A percentile compares a stretch with the other conserved stretches of the same genome.
Conservation (phyloP, 495 filamentous ascomycete species). For the Podospora pseudoanserina region DNA sequence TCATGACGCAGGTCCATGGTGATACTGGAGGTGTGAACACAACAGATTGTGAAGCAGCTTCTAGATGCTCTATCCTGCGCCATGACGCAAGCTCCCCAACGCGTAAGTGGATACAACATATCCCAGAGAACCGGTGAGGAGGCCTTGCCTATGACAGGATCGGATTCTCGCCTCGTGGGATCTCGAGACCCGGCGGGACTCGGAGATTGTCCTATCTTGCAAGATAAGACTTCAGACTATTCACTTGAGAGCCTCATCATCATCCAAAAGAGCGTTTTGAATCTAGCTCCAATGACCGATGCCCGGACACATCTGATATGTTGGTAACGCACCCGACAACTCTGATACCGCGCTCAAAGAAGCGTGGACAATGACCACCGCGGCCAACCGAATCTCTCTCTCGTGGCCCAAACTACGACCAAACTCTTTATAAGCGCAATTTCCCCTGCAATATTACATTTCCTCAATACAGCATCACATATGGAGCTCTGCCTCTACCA, state of each 20-base stretch:
- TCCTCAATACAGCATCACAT: background rate
- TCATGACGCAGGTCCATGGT: background rate
- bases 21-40: background rate
- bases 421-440: background rate
- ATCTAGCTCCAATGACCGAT: background rate
- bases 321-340: background rate
- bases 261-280: background rate
- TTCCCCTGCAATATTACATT: background rate
- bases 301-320: background rate
- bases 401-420: background rate
- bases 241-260: background rate
- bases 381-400: background rate
- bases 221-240: too few species aligned
- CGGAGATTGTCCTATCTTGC: too few species aligned
- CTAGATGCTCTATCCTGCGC: too few species aligned
- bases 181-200: too few species aligned
- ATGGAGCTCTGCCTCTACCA: background rate
- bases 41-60: background rate
- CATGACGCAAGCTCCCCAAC: too few species aligned
- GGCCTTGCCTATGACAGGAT: too few species aligned
- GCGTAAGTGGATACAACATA: too few species aligned
- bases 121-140: too few species aligned
- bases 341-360: background rate
- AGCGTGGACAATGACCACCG: background rate
- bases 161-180: too few species aligned